Base-by-base conservation (phyloP, 2,329 filamentous ascomycete genomes). In the Sporothrix mexicana region DNA sequence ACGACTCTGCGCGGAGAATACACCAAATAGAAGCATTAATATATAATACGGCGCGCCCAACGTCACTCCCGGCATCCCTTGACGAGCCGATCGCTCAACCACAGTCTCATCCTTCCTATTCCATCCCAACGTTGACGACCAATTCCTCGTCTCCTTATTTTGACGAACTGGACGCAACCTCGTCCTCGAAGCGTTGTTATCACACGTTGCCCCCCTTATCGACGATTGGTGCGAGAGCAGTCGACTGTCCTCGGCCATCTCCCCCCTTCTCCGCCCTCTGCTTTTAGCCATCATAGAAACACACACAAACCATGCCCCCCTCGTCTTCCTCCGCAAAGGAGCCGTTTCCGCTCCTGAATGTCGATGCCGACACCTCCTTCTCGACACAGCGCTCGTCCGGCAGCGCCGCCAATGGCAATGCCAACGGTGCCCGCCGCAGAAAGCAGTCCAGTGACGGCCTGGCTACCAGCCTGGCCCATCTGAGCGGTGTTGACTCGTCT, bases 361-460 rank as follows among this genome's bases (percentile, higher is more conserved):
- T 69, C 45, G 75, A 75, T 5, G 71, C 61, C 53, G 72, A 74
- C 79, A 83, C 84, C 68, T 82, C 85, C 69, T 83, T 83, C 74
- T 85, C 85, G 76, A 76, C 83, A 83, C 55, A 62, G 77, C 81
- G 73, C 79, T 78, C 76, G 68, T 30, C 61, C 61, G 13, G 77
- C 75, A 36, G 15, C 71, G 4, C 41, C 72, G 41, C 57, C 3
- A 74, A 74, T 45, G 30, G 55, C 13, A 75, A 73, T 13, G 74
- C 72, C 43, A 76, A 75, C 41, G 74, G 78, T 66, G 78, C 82
- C 62, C 84, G 85, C 76, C 84, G 86, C 72, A 83, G 86, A 76
- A 84, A 87, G 75, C 88, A 88, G 82, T 88, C 86, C 74, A 88
- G 86, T 70, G 86, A 87, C 20, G 85, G 86, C 69, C 79, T 88